Evolutionary conservation across 331 rosid species (phyloP), one percentile per base, ranked within the genome.

Genomic region (Cucumis variabilis): DNA sequence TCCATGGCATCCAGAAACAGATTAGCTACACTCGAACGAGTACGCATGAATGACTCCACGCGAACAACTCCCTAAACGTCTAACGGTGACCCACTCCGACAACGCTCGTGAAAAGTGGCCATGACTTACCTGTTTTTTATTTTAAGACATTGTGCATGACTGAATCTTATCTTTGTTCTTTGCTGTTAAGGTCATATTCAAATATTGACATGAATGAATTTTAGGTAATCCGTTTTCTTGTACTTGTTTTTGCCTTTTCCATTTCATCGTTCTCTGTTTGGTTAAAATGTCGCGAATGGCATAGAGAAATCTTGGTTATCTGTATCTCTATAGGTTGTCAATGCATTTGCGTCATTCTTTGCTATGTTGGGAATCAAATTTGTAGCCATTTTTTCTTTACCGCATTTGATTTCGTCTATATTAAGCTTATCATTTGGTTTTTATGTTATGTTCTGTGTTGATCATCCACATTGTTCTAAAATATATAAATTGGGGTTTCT

Each of bases 401-500:
- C 30, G 28, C 44, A 44, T 44, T 46, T 28, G 76, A 62, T 77
- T 83, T 7, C 2, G 6, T 60, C 0, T 30, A n/a, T 78, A 50
- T 50, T n/a, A 23, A 46, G 33, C 58, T 44, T 11, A 27, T 48
- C 24, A 58, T 76, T 33, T 48, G 82, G 28, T 46, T 76, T 44
- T 46, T 6, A 27, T 24, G 48, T 71, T 71, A 30, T 71, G 77
- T 20, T 33, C 24, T 15, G 77, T 3, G 24, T 30, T 33, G 83
- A 78, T 80, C 84, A 27, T 53, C 44, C 84, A 80, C 84, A 53
- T 27, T 55, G 15, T 80, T 12, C 27, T 80, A 27, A 27, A 25
- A 17, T 80, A 24, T 15, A 27, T 25, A 23, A 55, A 25, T 80
- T 1, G 25, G 24, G 68, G n/a, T 75, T 75, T 23, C 82, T 46